Conservation (phyloP, 2,329 filamentous ascomycete genomes). For the Harringtonia lauricola region DNA sequence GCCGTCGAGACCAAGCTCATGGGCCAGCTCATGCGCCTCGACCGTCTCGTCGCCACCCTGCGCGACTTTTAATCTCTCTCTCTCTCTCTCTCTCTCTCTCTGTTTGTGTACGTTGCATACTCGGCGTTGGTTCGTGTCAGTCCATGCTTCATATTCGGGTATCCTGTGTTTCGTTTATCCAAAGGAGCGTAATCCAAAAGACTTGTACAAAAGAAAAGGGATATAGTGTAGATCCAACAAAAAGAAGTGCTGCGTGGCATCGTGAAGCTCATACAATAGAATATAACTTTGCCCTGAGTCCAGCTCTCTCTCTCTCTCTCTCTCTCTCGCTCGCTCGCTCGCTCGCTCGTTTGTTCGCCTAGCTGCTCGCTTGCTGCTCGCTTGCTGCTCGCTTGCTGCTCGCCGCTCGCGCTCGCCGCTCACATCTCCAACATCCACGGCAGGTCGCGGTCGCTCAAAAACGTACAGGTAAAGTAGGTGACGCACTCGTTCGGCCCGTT, state of each 20-base stretch:
- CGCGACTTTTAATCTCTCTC: slow-evolving; percentile 52
- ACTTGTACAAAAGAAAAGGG: background rate
- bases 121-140: no score
- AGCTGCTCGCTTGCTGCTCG: no score
- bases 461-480: slow-evolving; percentile 40
- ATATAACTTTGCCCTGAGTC: no score
- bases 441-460: slow-evolving; percentile 35
- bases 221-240: background rate
- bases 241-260: background rate
- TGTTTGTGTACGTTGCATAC: background rate
- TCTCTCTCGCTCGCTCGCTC: background rate
- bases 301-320: no score
- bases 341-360: no score
- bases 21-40: slow-evolving; percentile 67
- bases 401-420: background rate
- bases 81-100: background rate
- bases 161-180: background rate
- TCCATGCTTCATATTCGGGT: background rate
- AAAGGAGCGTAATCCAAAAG: background rate
- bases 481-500: slow-evolving; percentile 30
- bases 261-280: background rate
- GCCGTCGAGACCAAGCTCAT: slow-evolving; percentile 63
- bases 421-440: slow-evolving; percentile 32
- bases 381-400: background rate
- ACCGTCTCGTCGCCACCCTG: slow-evolving; percentile 74